Conservation (phyloP, 495 filamentous ascomycete species). For the Trichoderma reesei region DNA sequence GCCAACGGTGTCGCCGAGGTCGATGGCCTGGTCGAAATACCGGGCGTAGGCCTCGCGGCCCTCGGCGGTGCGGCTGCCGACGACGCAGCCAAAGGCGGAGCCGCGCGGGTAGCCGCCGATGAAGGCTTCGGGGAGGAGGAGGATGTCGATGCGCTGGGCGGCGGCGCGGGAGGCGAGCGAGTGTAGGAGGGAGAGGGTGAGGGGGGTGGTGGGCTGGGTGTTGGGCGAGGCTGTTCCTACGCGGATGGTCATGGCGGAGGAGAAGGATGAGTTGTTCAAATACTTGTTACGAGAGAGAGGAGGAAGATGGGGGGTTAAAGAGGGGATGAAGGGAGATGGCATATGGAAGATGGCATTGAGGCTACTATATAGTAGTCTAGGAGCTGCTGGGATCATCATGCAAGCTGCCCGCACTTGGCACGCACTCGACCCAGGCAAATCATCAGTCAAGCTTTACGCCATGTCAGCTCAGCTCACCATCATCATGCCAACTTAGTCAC, state of each 20-base stretch:
- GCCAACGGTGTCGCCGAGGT: slow-evolving; percentile 76
- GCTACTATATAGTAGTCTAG: too few species aligned
- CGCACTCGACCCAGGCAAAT: not conserved
- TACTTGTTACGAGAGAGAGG: not conserved
- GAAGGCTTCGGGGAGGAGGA: slow-evolving; percentile 91
- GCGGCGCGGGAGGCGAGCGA: slow-evolving; percentile 43
- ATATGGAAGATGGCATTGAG: too few species aligned
- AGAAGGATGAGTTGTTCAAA: not conserved
- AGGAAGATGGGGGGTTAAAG: not conserved
- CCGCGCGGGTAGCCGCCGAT: slow-evolving; percentile 87
- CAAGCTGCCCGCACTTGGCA: not conserved
- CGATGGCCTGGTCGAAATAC: slow-evolving; percentile 71
- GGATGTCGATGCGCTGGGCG: slow-evolving; percentile 51
- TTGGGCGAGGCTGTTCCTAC: slow-evolving; percentile 70
- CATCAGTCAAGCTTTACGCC: not conserved
- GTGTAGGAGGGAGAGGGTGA: slow-evolving; percentile 58
- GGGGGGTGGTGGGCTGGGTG: slow-evolving; percentile 51
- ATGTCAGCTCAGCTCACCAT: not conserved
- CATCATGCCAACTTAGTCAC: too few species aligned
- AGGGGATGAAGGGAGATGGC: not conserved
- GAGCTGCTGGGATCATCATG: not conserved
- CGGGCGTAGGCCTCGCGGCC: slow-evolving; percentile 77
- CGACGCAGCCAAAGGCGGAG: slow-evolving; percentile 62
- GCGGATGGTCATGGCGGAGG: slow-evolving; percentile 35
- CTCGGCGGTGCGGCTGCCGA: slow-evolving; percentile 55